Conservation (phyloP, 495 filamentous ascomycete species). For the Eremomyces bilateralis region DNA sequence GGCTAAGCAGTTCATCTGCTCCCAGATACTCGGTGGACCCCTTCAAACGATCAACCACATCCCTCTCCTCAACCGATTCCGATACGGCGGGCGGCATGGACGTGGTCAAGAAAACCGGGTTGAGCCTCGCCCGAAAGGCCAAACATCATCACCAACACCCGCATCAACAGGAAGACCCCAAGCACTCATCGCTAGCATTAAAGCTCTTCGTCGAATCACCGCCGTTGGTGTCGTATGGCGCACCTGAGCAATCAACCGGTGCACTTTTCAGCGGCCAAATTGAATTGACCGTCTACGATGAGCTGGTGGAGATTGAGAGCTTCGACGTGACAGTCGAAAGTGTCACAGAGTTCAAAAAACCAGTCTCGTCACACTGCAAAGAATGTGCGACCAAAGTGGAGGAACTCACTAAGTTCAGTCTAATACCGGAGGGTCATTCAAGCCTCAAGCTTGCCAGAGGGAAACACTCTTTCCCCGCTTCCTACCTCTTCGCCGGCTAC, state of each 20-base stretch:
- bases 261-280: slow-evolving; percentile 76
- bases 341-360: slow-evolving; percentile 50
- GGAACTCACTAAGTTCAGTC: slow-evolving; percentile 55
- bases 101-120: too few species aligned
- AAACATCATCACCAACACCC: too few species aligned
- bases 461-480: slow-evolving; percentile 70
- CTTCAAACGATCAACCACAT: too few species aligned
- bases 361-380: slow-evolving; percentile 52
- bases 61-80: too few species aligned
- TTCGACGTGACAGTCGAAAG: slow-evolving; percentile 48
- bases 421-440: slow-evolving; percentile 34
- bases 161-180: too few species aligned
- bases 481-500: slow-evolving; percentile 66
- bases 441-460: not conserved
- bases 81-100: too few species aligned
- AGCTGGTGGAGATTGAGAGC: slow-evolving; percentile 38
- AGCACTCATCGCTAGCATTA: too few species aligned
- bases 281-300: slow-evolving; percentile 43
- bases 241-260: slow-evolving; percentile 38
- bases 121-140: too few species aligned
- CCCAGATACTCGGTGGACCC: too few species aligned
- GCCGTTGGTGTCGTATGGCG: slow-evolving; percentile 26
- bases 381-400: slow-evolving; percentile 49
- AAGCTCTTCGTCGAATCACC: slow-evolving; percentile 74
- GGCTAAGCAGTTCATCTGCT: too few species aligned